Conservation (phyloP, 345 rosid species). For the Cardamine chenopodiifolia region DNA sequence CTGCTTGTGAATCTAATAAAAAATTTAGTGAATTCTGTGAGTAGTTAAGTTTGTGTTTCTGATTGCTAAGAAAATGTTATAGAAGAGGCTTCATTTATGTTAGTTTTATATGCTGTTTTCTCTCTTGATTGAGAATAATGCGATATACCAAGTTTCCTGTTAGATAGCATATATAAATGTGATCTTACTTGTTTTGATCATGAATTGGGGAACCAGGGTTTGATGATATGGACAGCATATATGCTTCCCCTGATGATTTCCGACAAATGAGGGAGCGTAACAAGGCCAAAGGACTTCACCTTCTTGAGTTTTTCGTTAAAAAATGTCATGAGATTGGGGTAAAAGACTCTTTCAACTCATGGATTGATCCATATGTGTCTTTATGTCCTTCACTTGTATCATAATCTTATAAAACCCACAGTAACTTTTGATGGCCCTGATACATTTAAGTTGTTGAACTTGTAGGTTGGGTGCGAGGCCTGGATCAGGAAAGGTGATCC, state of each 20-base stretch:
- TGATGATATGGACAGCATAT: slow-evolving; percentile 81
- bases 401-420: background rate
- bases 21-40: background rate
- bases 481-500: slow-evolving; percentile 95
- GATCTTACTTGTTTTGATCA: slow-evolving; percentile 1
- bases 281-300: slow-evolving; percentile 71
- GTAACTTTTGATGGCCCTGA: background rate
- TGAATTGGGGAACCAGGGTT: slow-evolving; percentile 56
- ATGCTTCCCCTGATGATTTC: slow-evolving; percentile 89
- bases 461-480: slow-evolving; percentile 80
- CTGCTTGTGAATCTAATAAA: background rate
- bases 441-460: slow-evolving; percentile 18
- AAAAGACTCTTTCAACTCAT: slow-evolving; percentile 27
- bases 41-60: background rate
- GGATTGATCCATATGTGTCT: background rate
- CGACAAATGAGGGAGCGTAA: slow-evolving; percentile 58
- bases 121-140: background rate
- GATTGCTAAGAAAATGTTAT: background rate
- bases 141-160: background rate
- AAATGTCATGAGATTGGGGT: slow-evolving; percentile 87
- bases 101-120: background rate
- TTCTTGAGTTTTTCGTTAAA: slow-evolving; percentile 83
- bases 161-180: background rate
- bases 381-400: background rate
- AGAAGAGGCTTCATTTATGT: background rate